Evolutionary conservation across 495 filamentous ascomycete genomes (phyloP), one percentile per base, ranked within the genome.

Genomic region (Collariella sp.): DNA sequence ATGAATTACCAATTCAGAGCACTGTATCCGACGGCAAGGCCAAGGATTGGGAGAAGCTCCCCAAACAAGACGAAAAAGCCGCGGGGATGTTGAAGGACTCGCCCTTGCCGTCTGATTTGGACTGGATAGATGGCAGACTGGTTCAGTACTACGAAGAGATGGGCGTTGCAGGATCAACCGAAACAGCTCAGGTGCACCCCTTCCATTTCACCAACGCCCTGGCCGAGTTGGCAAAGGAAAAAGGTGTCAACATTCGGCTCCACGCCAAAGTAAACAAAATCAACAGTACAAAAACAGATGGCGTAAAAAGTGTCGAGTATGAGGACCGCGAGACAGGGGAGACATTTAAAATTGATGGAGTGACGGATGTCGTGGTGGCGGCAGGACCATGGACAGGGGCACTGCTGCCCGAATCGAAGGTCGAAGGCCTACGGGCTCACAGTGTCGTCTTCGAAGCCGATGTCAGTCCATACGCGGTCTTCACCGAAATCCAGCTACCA

Each of bases 181-280:
- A 79, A 53, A 97, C 93, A 2, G 88, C 93, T 2, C 93, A 97
- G 66, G 93, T 97, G 6, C 93, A 97, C 67, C 93, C 93, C 2
- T 89, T 87, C 62, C 82, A 87, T 20, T 96, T 98, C 61, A 98
- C 91, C 3, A 95, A 82, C 0, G 78, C 86, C 3, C 93, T 98
- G 66, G 88, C 89, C 11, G 77, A 80, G 35, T 76, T 98, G 16
- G 89, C 91, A 9, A 75, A 78, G 54, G 81, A 89, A 52, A 81
- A 77, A 54, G 91, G 91, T 9, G 84, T 80, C 22, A 79, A 85
- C 41, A 80, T 96, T 49, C 74, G 83, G 22, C 59, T 86, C 29
- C 86, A 87, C 11, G 78, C 79, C 9, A 70, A 68, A 50, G 74
- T 76, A 5, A 89, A 67, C 15, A 67, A 63, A 41, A 69, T 76